Conservation (phyloP, 768 basidiomycete species). For the Pleurotus tuber-regium region DNA sequence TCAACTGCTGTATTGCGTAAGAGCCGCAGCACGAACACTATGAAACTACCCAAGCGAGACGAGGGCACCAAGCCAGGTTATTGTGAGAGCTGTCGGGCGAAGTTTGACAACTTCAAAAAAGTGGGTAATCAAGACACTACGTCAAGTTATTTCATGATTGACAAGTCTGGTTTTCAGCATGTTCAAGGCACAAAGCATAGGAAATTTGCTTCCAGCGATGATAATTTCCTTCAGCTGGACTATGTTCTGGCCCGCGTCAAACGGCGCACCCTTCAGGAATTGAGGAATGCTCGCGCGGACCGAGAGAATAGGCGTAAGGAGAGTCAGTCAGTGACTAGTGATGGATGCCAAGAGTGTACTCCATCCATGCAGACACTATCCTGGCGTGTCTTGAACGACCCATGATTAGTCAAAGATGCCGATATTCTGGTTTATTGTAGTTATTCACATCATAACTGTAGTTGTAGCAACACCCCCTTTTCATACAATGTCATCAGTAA, state of each 20-base stretch:
- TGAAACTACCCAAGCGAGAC: slow-evolving; percentile 73
- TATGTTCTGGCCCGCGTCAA: slow-evolving; percentile 62
- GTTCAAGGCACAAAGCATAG: slow-evolving; percentile 69
- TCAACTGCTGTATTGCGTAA: slow-evolving; percentile 50
- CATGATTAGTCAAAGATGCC: too few species aligned
- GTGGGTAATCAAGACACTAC: too few species aligned
- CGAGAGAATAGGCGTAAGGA: slow-evolving; percentile 9
- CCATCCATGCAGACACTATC: too few species aligned
- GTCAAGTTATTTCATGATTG: too few species aligned
- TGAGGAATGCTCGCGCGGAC: slow-evolving; percentile 22
- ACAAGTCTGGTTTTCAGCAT: slow-evolving; percentile 67
- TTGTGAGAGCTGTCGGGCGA: slow-evolving; percentile 92
- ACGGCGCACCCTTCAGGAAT: slow-evolving; percentile 37
- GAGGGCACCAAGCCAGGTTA: slow-evolving; percentile 93
- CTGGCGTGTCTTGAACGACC: too few species aligned
- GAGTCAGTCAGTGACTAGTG: not conserved
- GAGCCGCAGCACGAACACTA: slow-evolving; percentile 78
- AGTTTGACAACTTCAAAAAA: slow-evolving; percentile 83
- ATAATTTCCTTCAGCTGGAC: slow-evolving; percentile 82
- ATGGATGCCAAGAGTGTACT: not conserved
- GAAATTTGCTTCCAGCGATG: slow-evolving; percentile 74
- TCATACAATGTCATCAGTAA: too few species aligned
- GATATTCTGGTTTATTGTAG: not conserved
- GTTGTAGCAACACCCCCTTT: too few species aligned
- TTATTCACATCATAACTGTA: not conserved